Evolutionary conservation across 2,329 filamentous ascomycete species (phyloP), one percentile per base, ranked within the genome.

Genomic region (Leptographium wingfieldii): DNA sequence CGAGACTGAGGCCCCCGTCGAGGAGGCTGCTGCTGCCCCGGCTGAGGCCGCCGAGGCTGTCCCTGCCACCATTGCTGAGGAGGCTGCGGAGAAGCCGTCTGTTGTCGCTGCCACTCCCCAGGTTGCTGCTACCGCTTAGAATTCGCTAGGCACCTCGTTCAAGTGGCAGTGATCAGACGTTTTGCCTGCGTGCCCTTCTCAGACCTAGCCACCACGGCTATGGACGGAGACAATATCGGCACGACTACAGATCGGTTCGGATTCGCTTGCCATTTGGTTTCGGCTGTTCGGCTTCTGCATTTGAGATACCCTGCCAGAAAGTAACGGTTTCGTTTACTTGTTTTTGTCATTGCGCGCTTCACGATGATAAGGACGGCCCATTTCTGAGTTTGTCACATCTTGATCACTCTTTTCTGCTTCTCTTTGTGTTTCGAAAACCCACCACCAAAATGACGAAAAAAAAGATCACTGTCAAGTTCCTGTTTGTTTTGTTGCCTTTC

Each of bases 111-210:
- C 76, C 59, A 71, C 76, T 59, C 77, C 78, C 31, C 74, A 70
- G 63, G 77, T 80, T 66, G 76, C 77, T 65, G 78, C 78, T 63
- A 74, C 78, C 66, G 79, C 79, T 69, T 80, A 80, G 73, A 73
- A 25, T 59, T 60, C 64, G 57, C 25, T 57, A 49, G 43, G 52
- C 25, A 46, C 35, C 11, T 22, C 29, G 22, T 19, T 22, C 57
- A 33, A 43, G 10, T 25, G 16, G 33, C 49, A 43, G 48, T 16
- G 49, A 54, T 46, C 16, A 33, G 16, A 16, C 10, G 57, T 25
- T 29, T 59, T 29, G 38, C 38, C 22, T 22, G 16, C 1, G 43
- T 19, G 43, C 22, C 43, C 43, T 3, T 46, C 3, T 46, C 14
- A 12, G 5, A 12, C 14, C 3, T 9, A 7, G 43, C 43, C 43